Evolutionary conservation across 257 asterid genomes (phyloP), one percentile per base, ranked within the genome.

Genomic region (Perilla frutescens): DNA sequence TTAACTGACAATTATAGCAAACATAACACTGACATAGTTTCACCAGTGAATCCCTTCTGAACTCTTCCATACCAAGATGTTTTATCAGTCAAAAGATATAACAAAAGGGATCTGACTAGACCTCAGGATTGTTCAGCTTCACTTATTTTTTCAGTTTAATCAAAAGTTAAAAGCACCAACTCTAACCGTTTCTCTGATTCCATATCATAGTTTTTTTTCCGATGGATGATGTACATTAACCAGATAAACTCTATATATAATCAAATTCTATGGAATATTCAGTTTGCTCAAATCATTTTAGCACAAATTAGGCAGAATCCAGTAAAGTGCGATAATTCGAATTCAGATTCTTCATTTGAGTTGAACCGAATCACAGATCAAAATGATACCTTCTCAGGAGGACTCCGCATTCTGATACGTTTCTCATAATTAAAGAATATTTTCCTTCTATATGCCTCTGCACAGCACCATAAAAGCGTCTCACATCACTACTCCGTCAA

Each of bases 381-480:
- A 59, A 37, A 8, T 3, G 44, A 31, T 82, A 90, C 98, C 98
- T 93, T 93, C 85, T 93, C 98, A 1, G 98, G 98, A 79, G 97
- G 95, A 85, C 96, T 90, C 70, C 97, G 81, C 96, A 90, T 90
- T 79, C 97, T 82, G 58, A 93, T 89, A 51, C 98, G 92, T 67
- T 81, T 93, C 86, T 93, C 98, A 81, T 93, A 93, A 56, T 89
- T 90, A 78, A 93, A 93, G 81, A 93, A 93, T 32, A 93, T 78
- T 70, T 86, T 90, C 76, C 89, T 86, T 80, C 98, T 84, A 70
- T 71, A 93, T n/a, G 90, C 80, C 43, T 93, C 98, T 93, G 93
- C 81, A 51, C 14, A 48, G 37, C 76, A 49, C 63, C 61, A 59
- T 8, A 56, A 56, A 70, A 53, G 62, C 20, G 54, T 45, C 54